Evolutionary conservation across 306 rosid species (phyloP).

Genomic region (Rosa multiflora): DNA sequence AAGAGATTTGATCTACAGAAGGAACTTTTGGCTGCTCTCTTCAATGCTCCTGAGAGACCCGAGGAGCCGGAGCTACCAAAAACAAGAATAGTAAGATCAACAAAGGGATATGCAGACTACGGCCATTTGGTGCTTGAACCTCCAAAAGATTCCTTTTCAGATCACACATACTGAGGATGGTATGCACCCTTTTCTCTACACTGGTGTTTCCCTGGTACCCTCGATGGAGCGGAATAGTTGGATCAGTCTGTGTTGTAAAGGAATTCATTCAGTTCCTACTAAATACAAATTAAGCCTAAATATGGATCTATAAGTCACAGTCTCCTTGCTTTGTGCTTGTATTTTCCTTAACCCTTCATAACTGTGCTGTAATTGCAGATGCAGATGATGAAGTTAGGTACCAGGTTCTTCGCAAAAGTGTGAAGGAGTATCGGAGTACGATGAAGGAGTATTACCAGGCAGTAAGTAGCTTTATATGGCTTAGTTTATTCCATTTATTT

Average conservation of each 20-base stretch:
- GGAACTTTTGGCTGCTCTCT: slow-evolving; percentile 60
- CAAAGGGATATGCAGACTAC: slow-evolving; percentile 30
- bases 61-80: slow-evolving; percentile 43
- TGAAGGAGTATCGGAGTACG: slow-evolving; percentile 62
- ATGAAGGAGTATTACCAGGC: slow-evolving; percentile 76
- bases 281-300: background rate
- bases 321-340: background rate
- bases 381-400: slow-evolving; percentile 60
- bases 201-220: slow-evolving; percentile 9
- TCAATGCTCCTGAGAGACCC: slow-evolving; percentile 37
- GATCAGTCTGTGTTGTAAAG: background rate
- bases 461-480: slow-evolving; percentile 46
- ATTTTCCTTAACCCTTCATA: background rate
- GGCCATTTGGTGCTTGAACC: slow-evolving; percentile 57
- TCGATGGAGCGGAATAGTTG: slow-evolving; percentile 2
- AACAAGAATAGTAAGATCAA: slow-evolving; percentile 35
- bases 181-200: slow-evolving; percentile 33
- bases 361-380: slow-evolving; percentile 40
- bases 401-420: slow-evolving; percentile 63
- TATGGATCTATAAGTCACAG: background rate
- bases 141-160: slow-evolving; percentile 39
- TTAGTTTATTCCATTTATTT: slow-evolving; percentile 21
- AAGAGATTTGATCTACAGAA: slow-evolving; percentile 49
- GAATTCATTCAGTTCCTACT: background rate
- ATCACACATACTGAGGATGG: slow-evolving; percentile 38